Evolutionary conservation across 2,329 filamentous ascomycete genomes (phyloP).

Genomic region (Alternaria conjuncta): DNA sequence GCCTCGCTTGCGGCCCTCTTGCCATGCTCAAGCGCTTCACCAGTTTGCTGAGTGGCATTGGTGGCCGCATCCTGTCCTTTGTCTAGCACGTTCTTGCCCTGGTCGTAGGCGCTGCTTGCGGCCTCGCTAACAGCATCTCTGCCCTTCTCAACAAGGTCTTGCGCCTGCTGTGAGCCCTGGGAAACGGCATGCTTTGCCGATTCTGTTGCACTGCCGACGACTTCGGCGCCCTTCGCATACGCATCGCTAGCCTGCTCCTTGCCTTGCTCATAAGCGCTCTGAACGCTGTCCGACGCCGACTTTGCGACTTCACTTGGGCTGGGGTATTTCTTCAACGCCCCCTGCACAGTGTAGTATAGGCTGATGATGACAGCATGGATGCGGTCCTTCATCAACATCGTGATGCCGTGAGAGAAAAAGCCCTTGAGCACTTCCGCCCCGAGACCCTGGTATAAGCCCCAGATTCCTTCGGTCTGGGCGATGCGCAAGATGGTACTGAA

Average conservation of each 20-base stretch:
- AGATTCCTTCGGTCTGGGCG: slow-evolving; percentile 67
- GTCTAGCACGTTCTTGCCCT: slow-evolving; percentile 29
- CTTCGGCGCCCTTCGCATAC: slow-evolving; percentile 33
- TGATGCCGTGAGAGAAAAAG: slow-evolving; percentile 84
- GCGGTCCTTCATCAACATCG: slow-evolving; percentile 83
- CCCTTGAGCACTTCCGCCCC: slow-evolving; percentile 79
- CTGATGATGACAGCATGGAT: slow-evolving; percentile 76
- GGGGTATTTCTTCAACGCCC: slow-evolving; percentile 50
- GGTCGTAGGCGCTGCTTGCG: slow-evolving; percentile 3
- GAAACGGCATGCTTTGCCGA: slow-evolving; percentile 33
- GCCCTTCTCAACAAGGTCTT: slow-evolving; percentile 33
- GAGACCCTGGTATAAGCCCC: slow-evolving; percentile 77
- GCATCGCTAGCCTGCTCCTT: slow-evolving; percentile 33
- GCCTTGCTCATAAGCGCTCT: slow-evolving; percentile 41
- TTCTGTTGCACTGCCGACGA: slow-evolving; percentile 31
- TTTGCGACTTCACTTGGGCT: slow-evolving; percentile 49
- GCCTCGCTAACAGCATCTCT: slow-evolving; percentile 13
- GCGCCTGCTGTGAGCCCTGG: slow-evolving; percentile 36
- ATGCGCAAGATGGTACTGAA: slow-evolving; percentile 68
- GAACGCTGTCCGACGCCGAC: slow-evolving; percentile 37
- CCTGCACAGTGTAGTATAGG: slow-evolving; percentile 71
- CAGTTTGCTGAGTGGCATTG: slow-evolving; percentile 17
- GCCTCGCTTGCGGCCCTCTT: slow-evolving; percentile 21
- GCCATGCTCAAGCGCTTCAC: slow-evolving; percentile 31
- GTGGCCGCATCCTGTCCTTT: slow-evolving; percentile 27